Evolutionary conservation across 495 filamentous ascomycete genomes (phyloP), one percentile per base, ranked within the genome.

Genomic region (Podospora pseudoanserina): DNA sequence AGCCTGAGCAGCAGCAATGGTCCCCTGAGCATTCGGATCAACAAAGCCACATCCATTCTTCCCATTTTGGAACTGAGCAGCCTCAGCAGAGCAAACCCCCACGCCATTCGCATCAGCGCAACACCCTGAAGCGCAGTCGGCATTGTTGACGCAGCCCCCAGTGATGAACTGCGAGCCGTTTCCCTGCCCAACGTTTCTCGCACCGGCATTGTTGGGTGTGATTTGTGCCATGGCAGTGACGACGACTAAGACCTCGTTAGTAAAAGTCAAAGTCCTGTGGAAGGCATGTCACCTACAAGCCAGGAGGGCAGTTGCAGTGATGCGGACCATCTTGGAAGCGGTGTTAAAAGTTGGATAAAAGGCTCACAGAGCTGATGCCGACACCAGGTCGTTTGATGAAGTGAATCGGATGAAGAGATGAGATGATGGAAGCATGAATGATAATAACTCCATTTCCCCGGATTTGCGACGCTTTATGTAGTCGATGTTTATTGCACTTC

Each of bases 101-200:
- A 69, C 71, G 20, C 68, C 69, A 67, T 68, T 71, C 66, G 65
- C 74, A 70, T 79, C 73, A 60, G 81, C 79, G 67, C 81, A 83
- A 75, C 81, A 83, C n/a, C 65, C 77, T 18, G 76, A 78, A 26
- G 58, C 62, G 75, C 81, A 83, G 66, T 83, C 78, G 55, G 80
- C 78, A 62, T 81, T 76, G 32, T 80, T 79, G 59, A 80, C 79
- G 67, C 83, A 85, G 58, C 83, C 80, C 32, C 76, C 76, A 39
- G 83, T 82, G 69, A 85, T 83, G 77, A 85, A 87, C 72, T 86
- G 84, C 20, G 76, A 67, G 19, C 78, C 83, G 57, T 80, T 80
- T 65, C 83, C 85, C 64, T 79, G 75, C 34, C 85, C 85, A 65
- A 86, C 84, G 71, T 87, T 74, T 63, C 74, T 74, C 60, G 79